phyloP scores from a whole-genome alignment of 202 grass and related monocot species.

The Panicum hallii region DNA sequence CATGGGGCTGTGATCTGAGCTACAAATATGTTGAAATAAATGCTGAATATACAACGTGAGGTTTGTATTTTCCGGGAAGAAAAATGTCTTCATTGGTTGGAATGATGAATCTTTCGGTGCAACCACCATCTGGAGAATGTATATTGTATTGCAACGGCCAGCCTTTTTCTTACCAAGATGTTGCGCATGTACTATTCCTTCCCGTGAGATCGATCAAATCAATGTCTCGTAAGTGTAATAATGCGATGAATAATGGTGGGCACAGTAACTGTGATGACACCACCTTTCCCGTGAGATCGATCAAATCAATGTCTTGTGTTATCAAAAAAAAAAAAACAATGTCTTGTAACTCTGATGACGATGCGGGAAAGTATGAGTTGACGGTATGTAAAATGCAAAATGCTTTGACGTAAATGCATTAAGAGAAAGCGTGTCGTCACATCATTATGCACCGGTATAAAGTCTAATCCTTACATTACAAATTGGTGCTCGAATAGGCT shows the following conservation, averaged over 20 bases:
- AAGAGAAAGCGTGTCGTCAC: no score
- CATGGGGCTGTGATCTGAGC: slow-evolving; percentile 97
- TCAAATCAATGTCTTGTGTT: no score
- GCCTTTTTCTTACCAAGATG: slow-evolving; percentile 39
- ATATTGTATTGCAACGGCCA: slow-evolving; percentile 16
- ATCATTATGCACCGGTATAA: no score
- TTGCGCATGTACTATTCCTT: slow-evolving; percentile 13
- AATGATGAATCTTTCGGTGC: background rate
- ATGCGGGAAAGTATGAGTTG: background rate
- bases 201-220: background rate
- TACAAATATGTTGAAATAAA: slow-evolving; percentile 99
- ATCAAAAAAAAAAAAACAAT: no score
- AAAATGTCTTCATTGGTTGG: slow-evolving; percentile 17
- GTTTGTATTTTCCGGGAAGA: background rate
- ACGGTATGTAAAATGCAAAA: no score
- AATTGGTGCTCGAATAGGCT: no score
- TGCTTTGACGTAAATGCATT: no score
- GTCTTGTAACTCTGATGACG: background rate
- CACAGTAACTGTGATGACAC: background rate
- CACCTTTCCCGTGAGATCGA: background rate
- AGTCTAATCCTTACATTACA: no score
- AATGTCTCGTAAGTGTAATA: slow-evolving; percentile 23
- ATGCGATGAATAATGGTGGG: background rate
- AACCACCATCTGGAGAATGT: background rate
- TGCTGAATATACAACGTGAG: slow-evolving; percentile 93